Base-by-base conservation (phyloP, 495 filamentous ascomycete genomes). In the Neurospora tetrasperma region DNA sequence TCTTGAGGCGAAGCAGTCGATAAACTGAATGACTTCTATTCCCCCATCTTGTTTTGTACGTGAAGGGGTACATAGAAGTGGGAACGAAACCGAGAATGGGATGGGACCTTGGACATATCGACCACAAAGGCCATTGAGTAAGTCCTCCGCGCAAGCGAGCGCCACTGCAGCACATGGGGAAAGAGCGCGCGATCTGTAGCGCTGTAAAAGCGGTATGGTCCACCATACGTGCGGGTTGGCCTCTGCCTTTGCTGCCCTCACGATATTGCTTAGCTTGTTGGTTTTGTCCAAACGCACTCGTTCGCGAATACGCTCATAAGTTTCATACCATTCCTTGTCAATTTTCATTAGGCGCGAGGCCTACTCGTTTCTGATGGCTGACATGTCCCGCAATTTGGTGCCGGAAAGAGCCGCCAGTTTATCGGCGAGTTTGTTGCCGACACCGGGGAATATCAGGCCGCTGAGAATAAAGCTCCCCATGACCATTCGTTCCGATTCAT, bases 1-100 rank as follows among this genome's bases (percentile, higher is more conserved):
- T 12, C 0, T 4, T 23, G n/a, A 0, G 46, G 46, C 20, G n/a
- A 23, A 1, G 2, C 5, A 2, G 1, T 12, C 0, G 20, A 54
- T 1, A 23, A 1, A 54, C 1, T 54, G 3, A 4, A 54, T 23
- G 20, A 23, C 4, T 38, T 23, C 4, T 10, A 23, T 12, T 12
- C 0, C 2, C 10, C n/a, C 46, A 20, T 12, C 10, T 12, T 14
- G 11, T 31, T 2, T 16, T 31, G 5, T 31, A 31, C 4, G 11
- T 14, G 10, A 6, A 12, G 3, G 2, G 48, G 5, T 31, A 16
- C 0, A 62, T 16, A 31, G 20, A 62, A 62, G 23, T 11, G 54
- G 54, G 7, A 62, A 62, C 23, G 20, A 14, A 62, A 31, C 5
- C 46, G 46, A 62, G 23, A 5, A 3, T 62, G 12, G 23, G 23